phyloP scores from a whole-genome alignment of 192 early-diverging fungal species.

The Entomortierella chlamydospora region DNA sequence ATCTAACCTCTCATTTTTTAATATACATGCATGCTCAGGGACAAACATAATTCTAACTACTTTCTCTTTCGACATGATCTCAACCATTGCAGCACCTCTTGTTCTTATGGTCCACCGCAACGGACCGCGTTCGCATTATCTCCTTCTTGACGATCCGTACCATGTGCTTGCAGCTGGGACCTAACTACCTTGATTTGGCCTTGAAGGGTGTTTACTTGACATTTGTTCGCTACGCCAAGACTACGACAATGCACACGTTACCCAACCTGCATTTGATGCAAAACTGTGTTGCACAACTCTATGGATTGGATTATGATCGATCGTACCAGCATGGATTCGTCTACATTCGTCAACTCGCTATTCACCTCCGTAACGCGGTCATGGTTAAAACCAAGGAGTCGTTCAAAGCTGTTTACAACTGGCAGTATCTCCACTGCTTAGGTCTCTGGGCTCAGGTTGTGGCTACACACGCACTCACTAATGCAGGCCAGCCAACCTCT shows the following conservation, averaged over 20 bases:
- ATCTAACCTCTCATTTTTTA: too few relatives aligned
- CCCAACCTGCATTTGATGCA: conserved; percentile 91
- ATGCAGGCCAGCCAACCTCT: conserved; percentile 59
- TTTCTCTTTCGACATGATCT: background rate
- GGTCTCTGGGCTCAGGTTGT: conserved; percentile 92
- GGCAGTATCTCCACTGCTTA: conserved; percentile 96
- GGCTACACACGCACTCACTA: conserved; percentile 72
- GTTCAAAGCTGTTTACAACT: conserved; percentile 94
- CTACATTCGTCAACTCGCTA: conserved; percentile 93
- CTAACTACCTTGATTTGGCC: conserved; percentile 35
- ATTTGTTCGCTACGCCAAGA: conserved; percentile 81
- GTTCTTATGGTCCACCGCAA: conserved; percentile 67
- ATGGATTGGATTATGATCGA: conserved; percentile 78
- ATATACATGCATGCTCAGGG: too few relatives aligned
- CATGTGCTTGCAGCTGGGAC: conserved; percentile 52
- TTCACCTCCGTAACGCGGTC: conserved; percentile 91
- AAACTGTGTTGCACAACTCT: conserved; percentile 92
- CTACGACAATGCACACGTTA: conserved; percentile 84
- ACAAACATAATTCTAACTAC: background rate
- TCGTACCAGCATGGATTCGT: conserved; percentile 96
- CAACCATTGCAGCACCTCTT: conserved; percentile 58
- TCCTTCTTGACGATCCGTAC: conserved; percentile 87
- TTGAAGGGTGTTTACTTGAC: conserved; percentile 87
- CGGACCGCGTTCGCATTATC: conserved; percentile 75
- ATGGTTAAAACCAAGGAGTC: conserved; percentile 85